Conservation (phyloP, 352 stramenopile genomes). For the Halophytophthora polymorphica region DNA sequence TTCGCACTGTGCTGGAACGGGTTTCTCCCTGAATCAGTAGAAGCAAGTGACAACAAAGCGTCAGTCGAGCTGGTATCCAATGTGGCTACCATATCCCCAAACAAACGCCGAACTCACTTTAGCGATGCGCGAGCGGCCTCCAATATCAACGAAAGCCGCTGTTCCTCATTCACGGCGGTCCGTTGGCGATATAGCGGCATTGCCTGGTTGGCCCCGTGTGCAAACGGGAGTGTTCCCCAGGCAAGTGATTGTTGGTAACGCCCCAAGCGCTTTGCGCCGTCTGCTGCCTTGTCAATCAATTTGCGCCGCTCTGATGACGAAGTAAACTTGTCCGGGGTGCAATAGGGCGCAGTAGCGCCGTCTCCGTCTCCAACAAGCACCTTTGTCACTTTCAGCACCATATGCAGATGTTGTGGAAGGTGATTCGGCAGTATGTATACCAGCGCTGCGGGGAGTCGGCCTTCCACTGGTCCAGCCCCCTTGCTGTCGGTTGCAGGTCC, state of each 20-base stretch:
- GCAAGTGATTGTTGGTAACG: conserved; percentile 53
- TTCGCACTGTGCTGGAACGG: conserved; percentile 50
- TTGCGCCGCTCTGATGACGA: conserved; percentile 52
- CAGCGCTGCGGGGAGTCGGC: conserved; percentile 22
- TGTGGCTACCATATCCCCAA: background rate
- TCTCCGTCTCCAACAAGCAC: conserved; percentile 55
- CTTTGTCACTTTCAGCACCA: conserved; percentile 72
- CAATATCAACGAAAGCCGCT: conserved; percentile 45
- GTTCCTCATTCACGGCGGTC: conserved; percentile 52
- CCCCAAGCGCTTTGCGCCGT: conserved; percentile 46
- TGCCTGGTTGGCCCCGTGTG: conserved; percentile 34
- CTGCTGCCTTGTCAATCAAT: conserved; percentile 43
- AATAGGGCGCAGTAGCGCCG: conserved; percentile 52
- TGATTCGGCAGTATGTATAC: conserved; percentile 61
- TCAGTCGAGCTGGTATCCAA: background rate
- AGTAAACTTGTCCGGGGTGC: conserved; percentile 50
- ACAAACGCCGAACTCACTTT: conserved; percentile 30
- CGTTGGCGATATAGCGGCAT: conserved; percentile 72
- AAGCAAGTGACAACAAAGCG: background rate
- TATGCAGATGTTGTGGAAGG: conserved; percentile 41
- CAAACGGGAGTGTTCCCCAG: conserved; percentile 53
- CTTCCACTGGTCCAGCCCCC: background rate
- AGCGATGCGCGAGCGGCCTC: conserved; percentile 51
- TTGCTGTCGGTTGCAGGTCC: conserved; percentile 8
- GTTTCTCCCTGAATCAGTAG: conserved; percentile 36